Evolutionary conservation across 1,284 basidiomycete species (phyloP), one percentile per base, ranked within the genome.

Genomic region (Apiotrichum sp.): DNA sequence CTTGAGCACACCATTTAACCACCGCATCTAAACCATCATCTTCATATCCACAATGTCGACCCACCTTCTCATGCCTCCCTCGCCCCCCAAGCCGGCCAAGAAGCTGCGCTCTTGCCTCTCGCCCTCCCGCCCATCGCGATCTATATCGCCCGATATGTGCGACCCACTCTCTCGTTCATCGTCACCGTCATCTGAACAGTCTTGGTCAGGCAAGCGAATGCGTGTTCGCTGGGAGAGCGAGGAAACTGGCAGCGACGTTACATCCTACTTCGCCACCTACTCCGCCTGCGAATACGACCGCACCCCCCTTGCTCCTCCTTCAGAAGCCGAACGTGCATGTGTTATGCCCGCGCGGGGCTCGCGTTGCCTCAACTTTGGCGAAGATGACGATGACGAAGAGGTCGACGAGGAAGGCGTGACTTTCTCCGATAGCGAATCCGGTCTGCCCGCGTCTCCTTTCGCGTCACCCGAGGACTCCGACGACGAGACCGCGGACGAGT

Each of bases 271-370:
- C 56, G 59, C 68, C 40, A 78, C 76, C 1, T 78, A 69, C 53
- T 74, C 74, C 22, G 64, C 69, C 4, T 55, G 63, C 16, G 77
- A 77, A 47, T 78, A 78, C 59, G 77, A 78, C 58, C 72, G 77
- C 7, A 71, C 75, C 1, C 75, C 77, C 0, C 68, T 78, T n/a
- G 75, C 72, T 33, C 75, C 75, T 1, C 77, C 77, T 6, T 69
- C 70, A 2, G 66, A 68, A 33, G 71, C 65, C 32, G 77, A 77
- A 59, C 69, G 74, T 36, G 62, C 67, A 2, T 78, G 76, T 52
- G 63, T 68, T 3, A 61, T 77, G n/a, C 75, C 76, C 4, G 73
- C 67, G 35, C 66, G 77, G 34, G 72, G 70, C 34, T 66, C 70
- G 4, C 64, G 73, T 31, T 69, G 66, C 51, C 53, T 71, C 31